phyloP scores from a whole-genome alignment of 1,139 yeast species.

The Debaryomyces sp. region DNA sequence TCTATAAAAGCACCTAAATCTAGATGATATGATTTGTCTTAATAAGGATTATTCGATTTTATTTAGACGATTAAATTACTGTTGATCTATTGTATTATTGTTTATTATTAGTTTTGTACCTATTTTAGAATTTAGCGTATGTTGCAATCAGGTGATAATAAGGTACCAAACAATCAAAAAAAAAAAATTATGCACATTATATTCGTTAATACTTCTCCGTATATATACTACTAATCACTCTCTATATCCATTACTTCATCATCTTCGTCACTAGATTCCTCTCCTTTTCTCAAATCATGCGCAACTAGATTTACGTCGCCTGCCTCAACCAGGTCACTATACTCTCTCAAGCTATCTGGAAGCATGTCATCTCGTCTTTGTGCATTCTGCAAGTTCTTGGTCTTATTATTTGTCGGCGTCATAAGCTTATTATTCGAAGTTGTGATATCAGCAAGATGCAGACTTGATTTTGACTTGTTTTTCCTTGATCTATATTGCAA shows the following conservation, averaged over 20 bases:
- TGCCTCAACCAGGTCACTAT: conserved; percentile 3
- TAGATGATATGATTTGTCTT: no score
- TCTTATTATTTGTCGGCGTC: conserved; percentile 25
- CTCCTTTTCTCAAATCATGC: conserved; percentile 51
- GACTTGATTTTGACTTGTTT: conserved; percentile 7
- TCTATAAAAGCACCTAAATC: no score
- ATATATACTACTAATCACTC: conserved; percentile 50
- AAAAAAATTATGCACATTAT: no score
- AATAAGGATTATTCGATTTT: no score
- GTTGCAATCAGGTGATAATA: no score
- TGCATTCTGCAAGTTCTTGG: conserved; percentile 8
- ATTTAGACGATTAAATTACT: no score
- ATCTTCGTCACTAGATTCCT: conserved; percentile 59
- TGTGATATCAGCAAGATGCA: conserved; percentile 13
- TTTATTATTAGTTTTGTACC: no score
- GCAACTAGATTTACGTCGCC: conserved; percentile 39
- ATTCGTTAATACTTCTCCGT: no score
- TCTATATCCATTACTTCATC: conserved; percentile 68
- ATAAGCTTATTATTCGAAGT: conserved; percentile 13
- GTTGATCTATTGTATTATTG: no score
- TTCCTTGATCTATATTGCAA: conserved; percentile 15
- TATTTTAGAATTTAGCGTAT: no score
- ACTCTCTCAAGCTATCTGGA: conserved; percentile 10
- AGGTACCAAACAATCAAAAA: no score
- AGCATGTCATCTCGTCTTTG: conserved; percentile 5